Percentiles rank a stretch among this genome's conserved stretches.
Evolutionary conservation across 805 yeast species (phyloP).

Genomic region (Nematodospora valgi): DNA sequence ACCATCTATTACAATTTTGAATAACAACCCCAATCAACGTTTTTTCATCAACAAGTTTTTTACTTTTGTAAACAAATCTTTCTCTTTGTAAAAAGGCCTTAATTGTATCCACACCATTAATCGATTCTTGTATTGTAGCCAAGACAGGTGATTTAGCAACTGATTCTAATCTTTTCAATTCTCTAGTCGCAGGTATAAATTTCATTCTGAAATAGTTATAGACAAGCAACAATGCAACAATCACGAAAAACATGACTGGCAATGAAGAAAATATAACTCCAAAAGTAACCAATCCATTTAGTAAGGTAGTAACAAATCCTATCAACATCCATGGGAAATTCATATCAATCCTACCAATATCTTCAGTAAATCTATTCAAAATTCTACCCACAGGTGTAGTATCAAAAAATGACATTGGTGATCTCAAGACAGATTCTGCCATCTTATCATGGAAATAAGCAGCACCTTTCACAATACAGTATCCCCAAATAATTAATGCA

Average conservation of each 20-base stretch:
- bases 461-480: slow-evolving; percentile 28
- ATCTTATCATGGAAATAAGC: slow-evolving; percentile 33
- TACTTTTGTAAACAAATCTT: slow-evolving; percentile 24
- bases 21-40: slow-evolving; percentile 19
- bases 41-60: slow-evolving; percentile 21
- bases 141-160: slow-evolving; percentile 31
- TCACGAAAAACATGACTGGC: slow-evolving; percentile 30
- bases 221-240: slow-evolving; percentile 21
- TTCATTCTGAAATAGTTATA: slow-evolving; percentile 28
- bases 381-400: slow-evolving; percentile 41
- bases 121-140: slow-evolving; percentile 35
- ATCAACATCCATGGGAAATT: slow-evolving; percentile 30
- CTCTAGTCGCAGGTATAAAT: slow-evolving; percentile 35
- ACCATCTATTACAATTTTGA: slow-evolving; percentile 31
- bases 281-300: slow-evolving; percentile 26
- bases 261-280: slow-evolving; percentile 28
- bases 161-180: slow-evolving; percentile 29
- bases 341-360: slow-evolving; percentile 30
- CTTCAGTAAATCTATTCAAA: slow-evolving; percentile 38
- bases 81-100: slow-evolving; percentile 28
- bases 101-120: slow-evolving; percentile 35
- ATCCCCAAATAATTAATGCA: slow-evolving; percentile 29
- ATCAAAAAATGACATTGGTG: slow-evolving; percentile 42
- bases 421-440: slow-evolving; percentile 31
- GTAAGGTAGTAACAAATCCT: slow-evolving; percentile 17